These are phyloP conservation scores for Zizania latifolia DNA, from an alignment of 176 grass and related monocot species.

Conservation along the genomic window DNA sequence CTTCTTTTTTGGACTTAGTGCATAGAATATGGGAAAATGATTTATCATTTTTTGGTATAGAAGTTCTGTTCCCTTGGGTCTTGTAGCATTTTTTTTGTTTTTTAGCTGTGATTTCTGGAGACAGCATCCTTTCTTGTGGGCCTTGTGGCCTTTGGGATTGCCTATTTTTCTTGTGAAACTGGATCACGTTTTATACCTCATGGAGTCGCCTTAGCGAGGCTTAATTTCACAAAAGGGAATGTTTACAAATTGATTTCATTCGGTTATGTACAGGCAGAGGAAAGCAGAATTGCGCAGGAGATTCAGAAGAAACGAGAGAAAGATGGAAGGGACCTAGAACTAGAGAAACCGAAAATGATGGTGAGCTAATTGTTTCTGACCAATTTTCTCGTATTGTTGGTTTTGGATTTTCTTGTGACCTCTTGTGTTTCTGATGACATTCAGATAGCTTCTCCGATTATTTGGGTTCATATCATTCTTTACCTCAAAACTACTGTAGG, in stretches of 20 bases:
- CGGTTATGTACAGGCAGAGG: conserved; percentile 50
- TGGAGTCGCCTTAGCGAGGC: background rate
- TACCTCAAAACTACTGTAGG: conserved; percentile 99
- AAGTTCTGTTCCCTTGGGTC: background rate
- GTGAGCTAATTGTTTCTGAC: conserved; percentile 44
- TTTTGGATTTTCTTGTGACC: conserved; percentile 44
- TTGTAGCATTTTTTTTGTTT: background rate
- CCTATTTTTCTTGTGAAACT: background rate
- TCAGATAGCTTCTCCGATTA: conserved; percentile 97
- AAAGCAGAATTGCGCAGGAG: conserved; percentile 75
- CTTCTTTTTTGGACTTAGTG: background rate
- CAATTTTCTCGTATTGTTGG: conserved; percentile 13
- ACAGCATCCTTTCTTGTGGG: too few species aligned
- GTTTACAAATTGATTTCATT: conserved; percentile 7
- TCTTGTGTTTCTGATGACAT: conserved; percentile 77
- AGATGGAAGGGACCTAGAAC: conserved; percentile 58
- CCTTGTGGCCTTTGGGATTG: background rate
- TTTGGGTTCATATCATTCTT: conserved; percentile 92
- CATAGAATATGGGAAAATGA: background rate
- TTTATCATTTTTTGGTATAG: background rate
- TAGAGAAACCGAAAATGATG: conserved; percentile 50
- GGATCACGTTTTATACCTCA: background rate
- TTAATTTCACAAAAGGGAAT: background rate
- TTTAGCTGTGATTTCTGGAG: background rate
- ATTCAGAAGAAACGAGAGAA: conserved; percentile 91